Conservation (phyloP, 441 rosid species). For the Jatropha podagrica region DNA sequence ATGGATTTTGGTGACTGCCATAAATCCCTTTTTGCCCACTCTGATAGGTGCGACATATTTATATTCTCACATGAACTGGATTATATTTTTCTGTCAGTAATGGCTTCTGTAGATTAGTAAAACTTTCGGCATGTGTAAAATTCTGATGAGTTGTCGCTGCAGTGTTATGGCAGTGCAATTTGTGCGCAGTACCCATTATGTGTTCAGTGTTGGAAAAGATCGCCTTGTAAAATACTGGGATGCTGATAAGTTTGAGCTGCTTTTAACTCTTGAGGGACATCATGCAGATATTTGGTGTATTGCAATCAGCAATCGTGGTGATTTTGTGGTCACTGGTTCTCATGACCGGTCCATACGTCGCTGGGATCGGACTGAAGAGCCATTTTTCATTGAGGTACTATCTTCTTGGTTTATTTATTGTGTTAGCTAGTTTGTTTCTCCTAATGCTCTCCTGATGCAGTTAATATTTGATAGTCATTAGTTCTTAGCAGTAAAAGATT, state of each 20-base stretch:
- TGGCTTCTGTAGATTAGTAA: not conserved
- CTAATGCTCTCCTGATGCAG: conserved; percentile 3
- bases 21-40: conserved; percentile 92
- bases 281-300: conserved; percentile 96
- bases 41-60: conserved; percentile 59
- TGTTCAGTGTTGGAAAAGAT: conserved; percentile 95
- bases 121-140: not conserved
- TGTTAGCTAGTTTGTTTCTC: conserved; percentile 6
- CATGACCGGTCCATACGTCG: conserved; percentile 96
- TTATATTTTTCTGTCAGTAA: conserved; percentile 2
- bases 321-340: conserved; percentile 93
- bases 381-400: conserved; percentile 86
- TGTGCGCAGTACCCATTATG: conserved; percentile 82
- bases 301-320: conserved; percentile 80
- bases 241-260: conserved; percentile 94
- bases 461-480: not conserved
- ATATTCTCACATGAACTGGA: not conserved
- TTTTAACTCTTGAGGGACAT: conserved; percentile 90
- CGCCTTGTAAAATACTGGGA: conserved; percentile 95
- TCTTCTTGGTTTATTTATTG: conserved; percentile 11
- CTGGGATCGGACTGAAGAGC: conserved; percentile 98
- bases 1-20: conserved; percentile 98
- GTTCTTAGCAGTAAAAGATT: not conserved
- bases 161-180: conserved; percentile 96
- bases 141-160: conserved; percentile 35